phyloP scores from a whole-genome alignment of 1,139 yeast genomes.

The Kurtzmaniella quercitrusa region DNA sequence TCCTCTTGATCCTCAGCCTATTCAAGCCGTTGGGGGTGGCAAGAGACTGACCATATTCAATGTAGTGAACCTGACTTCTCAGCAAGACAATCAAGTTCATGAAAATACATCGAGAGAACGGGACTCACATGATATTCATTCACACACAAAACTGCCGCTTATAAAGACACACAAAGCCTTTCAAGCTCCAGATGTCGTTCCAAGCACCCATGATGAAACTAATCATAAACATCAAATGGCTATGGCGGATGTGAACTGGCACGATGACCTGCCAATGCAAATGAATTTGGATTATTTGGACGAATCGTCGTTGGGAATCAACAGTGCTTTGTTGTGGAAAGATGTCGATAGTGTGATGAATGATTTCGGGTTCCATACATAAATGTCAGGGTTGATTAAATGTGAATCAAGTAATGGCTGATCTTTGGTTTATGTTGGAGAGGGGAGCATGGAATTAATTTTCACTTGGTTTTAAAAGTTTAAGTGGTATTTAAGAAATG shows the following conservation, averaged over 20 bases:
- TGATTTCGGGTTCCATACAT: constrained; percentile 83
- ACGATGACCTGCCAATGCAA: constrained; percentile 32
- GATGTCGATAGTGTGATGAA: constrained; percentile 92
- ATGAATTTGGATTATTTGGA: constrained; percentile 32
- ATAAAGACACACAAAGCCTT: no score
- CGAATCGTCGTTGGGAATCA: constrained; percentile 30
- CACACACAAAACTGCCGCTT: no score
- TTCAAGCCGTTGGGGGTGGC: constrained; percentile 28
- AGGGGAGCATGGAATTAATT: no score
- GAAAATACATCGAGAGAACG: background rate
- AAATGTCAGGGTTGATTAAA: no score
- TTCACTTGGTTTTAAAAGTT: no score
- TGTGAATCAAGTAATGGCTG: no score
- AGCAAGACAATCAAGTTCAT: background rate
- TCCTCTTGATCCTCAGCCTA: constrained; percentile 81
- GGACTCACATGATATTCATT: no score
- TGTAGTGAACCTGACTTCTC: constrained; percentile 24
- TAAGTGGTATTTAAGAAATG: no score
- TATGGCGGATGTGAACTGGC: constrained; percentile 9
- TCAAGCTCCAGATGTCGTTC: no score
- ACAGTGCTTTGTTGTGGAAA: constrained; percentile 74
- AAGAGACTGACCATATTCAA: constrained; percentile 40
- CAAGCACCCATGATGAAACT: background rate
- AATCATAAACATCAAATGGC: constrained; percentile 1
- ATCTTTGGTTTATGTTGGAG: no score